phyloP scores from a whole-genome alignment of 306 rosid species.

The Spatholobus suberectus region DNA sequence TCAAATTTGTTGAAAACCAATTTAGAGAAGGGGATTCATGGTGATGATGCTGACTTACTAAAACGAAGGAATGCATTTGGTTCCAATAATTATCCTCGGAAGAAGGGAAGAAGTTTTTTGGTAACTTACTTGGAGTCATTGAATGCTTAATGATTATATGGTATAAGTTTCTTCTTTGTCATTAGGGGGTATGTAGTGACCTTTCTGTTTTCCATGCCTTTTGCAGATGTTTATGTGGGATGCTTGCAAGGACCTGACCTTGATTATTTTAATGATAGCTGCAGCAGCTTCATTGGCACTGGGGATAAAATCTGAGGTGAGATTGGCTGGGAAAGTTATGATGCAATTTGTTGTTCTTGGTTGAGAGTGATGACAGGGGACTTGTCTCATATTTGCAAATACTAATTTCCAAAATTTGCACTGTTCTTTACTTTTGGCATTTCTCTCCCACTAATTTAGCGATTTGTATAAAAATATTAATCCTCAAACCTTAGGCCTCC shows the following conservation, averaged over 20 bases:
- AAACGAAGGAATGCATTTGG: constrained; percentile 77
- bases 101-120: constrained; percentile 84
- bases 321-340: constrained; percentile 34
- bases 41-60: constrained; percentile 77
- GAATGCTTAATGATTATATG: not conserved
- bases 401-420: not conserved
- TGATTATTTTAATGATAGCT: constrained; percentile 93
- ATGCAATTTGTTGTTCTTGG: constrained; percentile 13
- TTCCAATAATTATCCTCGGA: constrained; percentile 83
- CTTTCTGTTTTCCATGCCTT: constrained; percentile 23
- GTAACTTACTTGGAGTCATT: constrained; percentile 49
- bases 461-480: not conserved
- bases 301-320: constrained; percentile 97
- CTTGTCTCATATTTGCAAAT: not conserved
- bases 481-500: not conserved
- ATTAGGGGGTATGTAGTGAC: not conserved
- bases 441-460: not conserved
- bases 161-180: not conserved
- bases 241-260: constrained; percentile 99
- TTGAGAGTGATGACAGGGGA: not conserved
- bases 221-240: constrained; percentile 94
- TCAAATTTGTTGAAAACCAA: constrained; percentile 68
- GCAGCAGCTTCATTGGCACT: constrained; percentile 92
- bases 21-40: constrained; percentile 79
- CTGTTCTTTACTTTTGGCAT: not conserved